These are phyloP conservation scores for Purshia tridentata DNA, from an alignment of 306 rosid species.

Conservation along the genomic window DNA sequence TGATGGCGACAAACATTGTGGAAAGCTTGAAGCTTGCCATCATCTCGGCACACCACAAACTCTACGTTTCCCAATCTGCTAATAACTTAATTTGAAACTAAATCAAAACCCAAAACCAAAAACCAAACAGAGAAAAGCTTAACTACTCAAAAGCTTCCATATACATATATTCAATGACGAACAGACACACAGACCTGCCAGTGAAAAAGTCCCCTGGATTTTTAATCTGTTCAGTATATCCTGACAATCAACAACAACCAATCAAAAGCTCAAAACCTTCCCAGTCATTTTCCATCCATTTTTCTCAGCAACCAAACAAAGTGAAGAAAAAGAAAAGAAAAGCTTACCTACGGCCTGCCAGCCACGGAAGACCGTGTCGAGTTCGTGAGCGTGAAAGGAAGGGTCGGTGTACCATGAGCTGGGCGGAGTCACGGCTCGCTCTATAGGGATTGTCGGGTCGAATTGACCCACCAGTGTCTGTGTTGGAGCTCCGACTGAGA, in stretches of 20 bases:
- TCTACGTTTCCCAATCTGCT: slow-evolving; percentile 74
- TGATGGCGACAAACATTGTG: slow-evolving; percentile 95
- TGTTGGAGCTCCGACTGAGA: slow-evolving; percentile 11
- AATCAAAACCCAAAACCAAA: slow-evolving; percentile 4
- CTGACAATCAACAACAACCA: slow-evolving; percentile 40
- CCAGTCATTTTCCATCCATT: background rate
- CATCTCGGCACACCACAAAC: slow-evolving; percentile 79
- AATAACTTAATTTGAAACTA: background rate
- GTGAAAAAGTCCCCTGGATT: slow-evolving; percentile 64
- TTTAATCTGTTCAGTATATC: slow-evolving; percentile 64
- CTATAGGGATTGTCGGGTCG: slow-evolving; percentile 65
- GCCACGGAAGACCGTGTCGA: slow-evolving; percentile 65
- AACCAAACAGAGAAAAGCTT: slow-evolving; percentile 37
- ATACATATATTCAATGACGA: background rate
- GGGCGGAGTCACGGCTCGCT: slow-evolving; percentile 82
- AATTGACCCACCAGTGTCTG: slow-evolving; percentile 49
- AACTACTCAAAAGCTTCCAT: slow-evolving; percentile 12
- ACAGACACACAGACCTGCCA: slow-evolving; percentile 53
- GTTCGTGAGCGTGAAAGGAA: slow-evolving; percentile 62
- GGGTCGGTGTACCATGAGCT: slow-evolving; percentile 77
- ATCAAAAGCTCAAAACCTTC: slow-evolving; percentile 12
- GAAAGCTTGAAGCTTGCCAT: slow-evolving; percentile 60
- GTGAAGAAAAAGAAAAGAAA: background rate
- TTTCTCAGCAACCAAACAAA: background rate
- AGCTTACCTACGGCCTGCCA: slow-evolving; percentile 88